phyloP scores from a whole-genome alignment of 2,329 filamentous ascomycete species.

The Xylaria sp. region DNA sequence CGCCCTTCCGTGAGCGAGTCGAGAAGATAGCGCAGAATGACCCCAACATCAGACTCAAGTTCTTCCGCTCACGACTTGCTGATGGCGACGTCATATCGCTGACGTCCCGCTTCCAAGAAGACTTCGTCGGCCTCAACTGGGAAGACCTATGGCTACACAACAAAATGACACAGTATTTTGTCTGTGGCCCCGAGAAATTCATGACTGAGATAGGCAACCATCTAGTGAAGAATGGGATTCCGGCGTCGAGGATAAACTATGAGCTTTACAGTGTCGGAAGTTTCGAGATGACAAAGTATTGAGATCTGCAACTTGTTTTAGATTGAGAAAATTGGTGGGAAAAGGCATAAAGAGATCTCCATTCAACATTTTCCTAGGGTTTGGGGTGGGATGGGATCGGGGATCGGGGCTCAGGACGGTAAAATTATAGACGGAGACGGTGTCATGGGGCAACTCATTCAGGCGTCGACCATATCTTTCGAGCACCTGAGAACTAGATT shows the following conservation, averaged over 20 bases:
- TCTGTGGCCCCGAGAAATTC: conserved; percentile 65
- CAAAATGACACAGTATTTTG: conserved; percentile 61
- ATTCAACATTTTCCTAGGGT: conserved; percentile 16
- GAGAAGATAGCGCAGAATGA: conserved; percentile 53
- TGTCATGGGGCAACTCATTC: conserved; percentile 11
- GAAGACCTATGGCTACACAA: conserved; percentile 59
- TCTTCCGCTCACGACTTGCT: conserved; percentile 61
- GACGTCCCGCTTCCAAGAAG: conserved; percentile 57
- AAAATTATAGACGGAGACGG: conserved; percentile 28
- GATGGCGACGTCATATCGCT: conserved; percentile 58
- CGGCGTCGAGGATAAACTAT: conserved; percentile 39
- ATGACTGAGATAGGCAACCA: conserved; percentile 58
- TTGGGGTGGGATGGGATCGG: background rate
- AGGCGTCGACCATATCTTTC: conserved; percentile 2
- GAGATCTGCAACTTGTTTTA: conserved; percentile 11
- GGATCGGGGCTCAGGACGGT: background rate
- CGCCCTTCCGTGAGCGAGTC: conserved; percentile 65
- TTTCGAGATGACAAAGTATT: conserved; percentile 41
- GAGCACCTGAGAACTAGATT: conserved; percentile 4
- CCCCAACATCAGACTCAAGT: conserved; percentile 54
- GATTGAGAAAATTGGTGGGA: conserved; percentile 20
- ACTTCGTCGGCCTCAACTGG: conserved; percentile 56
- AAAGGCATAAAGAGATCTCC: conserved; percentile 24
- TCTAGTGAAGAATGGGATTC: conserved; percentile 38
- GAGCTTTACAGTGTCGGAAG: conserved; percentile 45